These are phyloP conservation scores for Hypholoma sublateritium DNA, from an alignment of 768 basidiomycete species.

Conservation along the genomic window DNA sequence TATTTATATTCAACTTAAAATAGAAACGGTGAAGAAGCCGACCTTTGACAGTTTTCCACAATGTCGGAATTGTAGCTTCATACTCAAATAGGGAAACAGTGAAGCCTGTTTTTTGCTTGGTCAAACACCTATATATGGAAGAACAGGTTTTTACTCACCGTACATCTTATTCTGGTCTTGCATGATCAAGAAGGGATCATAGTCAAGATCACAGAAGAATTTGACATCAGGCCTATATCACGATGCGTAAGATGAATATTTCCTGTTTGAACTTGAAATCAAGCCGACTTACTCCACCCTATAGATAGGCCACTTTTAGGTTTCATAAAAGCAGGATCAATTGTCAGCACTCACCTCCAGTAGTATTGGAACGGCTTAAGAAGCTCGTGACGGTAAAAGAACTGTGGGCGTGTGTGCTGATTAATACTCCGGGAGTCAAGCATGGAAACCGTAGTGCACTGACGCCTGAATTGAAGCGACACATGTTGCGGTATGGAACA, in stretches of 20 bases:
- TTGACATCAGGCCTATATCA: constrained; percentile 73
- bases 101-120: constrained; percentile 49
- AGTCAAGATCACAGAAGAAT: constrained; percentile 84
- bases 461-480: constrained; percentile 93
- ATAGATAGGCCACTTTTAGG: constrained; percentile 5
- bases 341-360: constrained; percentile 52
- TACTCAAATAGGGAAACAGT: constrained; percentile 85
- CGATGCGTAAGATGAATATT: neutral
- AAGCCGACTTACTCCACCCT: constrained; percentile 45
- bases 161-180: constrained; percentile 83
- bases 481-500: constrained; percentile 94
- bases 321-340: neutral
- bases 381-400: constrained; percentile 85
- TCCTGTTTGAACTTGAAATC: neutral
- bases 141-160: constrained; percentile 41
- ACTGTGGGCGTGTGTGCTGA: constrained; percentile 37
- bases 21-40: constrained; percentile 17
- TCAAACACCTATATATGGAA: constrained; percentile 3
- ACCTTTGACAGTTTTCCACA: constrained; percentile 82
- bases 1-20: neutral
- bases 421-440: neutral
- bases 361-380: constrained; percentile 83
- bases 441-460: constrained; percentile 22
- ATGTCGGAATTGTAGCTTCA: constrained; percentile 78
- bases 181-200: constrained; percentile 89